phyloP scores from a whole-genome alignment of 176 grass and related monocot species.

The Phoenix dactylifera region DNA sequence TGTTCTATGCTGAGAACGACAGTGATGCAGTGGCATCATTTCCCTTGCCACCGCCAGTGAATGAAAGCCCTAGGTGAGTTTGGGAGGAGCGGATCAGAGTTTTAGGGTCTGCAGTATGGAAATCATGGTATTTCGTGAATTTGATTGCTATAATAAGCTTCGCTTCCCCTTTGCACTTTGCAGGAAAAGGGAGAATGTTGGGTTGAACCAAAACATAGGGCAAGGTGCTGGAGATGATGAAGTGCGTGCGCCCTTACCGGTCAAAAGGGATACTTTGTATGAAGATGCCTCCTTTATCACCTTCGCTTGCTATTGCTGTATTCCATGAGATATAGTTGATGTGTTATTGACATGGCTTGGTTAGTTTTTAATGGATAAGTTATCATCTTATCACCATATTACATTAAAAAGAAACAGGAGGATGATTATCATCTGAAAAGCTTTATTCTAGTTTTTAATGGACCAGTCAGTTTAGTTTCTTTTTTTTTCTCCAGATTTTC shows the following conservation, averaged over 20 bases:
- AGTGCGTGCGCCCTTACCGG: slow-evolving; percentile 68
- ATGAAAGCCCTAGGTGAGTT: slow-evolving; percentile 20
- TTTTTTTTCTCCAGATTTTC: too few species aligned
- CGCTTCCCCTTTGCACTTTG: neutral
- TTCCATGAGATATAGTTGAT: too few species aligned
- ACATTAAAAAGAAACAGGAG: too few species aligned
- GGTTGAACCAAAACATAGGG: neutral
- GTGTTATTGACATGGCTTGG: too few species aligned
- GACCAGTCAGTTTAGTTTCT: too few species aligned
- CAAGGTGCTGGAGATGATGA: slow-evolving; percentile 45
- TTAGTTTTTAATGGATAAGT: too few species aligned
- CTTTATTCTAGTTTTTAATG: too few species aligned
- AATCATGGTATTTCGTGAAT: neutral
- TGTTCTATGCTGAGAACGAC: slow-evolving; percentile 78
- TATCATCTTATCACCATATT: too few species aligned
- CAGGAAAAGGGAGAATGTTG: neutral
- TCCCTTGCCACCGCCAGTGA: slow-evolving; percentile 15
- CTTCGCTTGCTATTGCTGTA: neutral
- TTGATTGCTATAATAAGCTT: neutral
- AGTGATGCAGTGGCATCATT: slow-evolving; percentile 23
- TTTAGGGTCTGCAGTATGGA: slow-evolving; percentile 12
- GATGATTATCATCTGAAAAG: too few species aligned
- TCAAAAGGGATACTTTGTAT: slow-evolving; percentile 83
- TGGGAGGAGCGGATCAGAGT: neutral
- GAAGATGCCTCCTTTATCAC: slow-evolving; percentile 35